phyloP scores from a whole-genome alignment of 768 basidiomycete species.

The Kwoniella botswanensis region DNA sequence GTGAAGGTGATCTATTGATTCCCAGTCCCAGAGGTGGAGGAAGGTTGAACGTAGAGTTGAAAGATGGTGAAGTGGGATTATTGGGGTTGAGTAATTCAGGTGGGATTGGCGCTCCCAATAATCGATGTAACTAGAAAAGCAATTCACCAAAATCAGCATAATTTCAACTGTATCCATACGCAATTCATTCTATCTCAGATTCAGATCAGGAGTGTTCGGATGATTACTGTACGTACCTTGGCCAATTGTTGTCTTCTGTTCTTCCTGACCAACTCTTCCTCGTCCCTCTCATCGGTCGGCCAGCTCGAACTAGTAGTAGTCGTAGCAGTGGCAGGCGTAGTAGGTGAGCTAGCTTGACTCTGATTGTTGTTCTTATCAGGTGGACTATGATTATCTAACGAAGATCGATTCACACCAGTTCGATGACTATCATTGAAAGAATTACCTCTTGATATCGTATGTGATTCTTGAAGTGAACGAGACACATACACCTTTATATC shows the following conservation, averaged over 20 bases:
- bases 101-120: conserved; percentile 38
- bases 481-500: conserved; percentile 9
- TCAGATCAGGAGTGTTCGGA: background rate
- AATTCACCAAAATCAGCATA: too few relatives aligned
- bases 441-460: conserved; percentile 14
- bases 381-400: background rate
- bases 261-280: conserved; percentile 15
- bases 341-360: conserved; percentile 9
- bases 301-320: conserved; percentile 5
- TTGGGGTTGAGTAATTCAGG: conserved; percentile 18
- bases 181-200: background rate
- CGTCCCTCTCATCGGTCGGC: conserved; percentile 3
- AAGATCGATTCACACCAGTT: conserved; percentile 4
- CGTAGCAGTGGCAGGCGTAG: conserved; percentile 13
- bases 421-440: conserved; percentile 1
- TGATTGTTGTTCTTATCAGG: background rate
- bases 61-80: conserved; percentile 21
- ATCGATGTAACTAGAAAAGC: conserved; percentile 29
- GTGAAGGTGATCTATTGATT: conserved; percentile 1
- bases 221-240: conserved; percentile 30
- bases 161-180: background rate
- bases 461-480: conserved; percentile 2
- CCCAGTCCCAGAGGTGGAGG: background rate
- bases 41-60: background rate
- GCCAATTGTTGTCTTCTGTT: conserved; percentile 34